Conservation (phyloP, 768 basidiomycete genomes). For the Suillus americanus region DNA sequence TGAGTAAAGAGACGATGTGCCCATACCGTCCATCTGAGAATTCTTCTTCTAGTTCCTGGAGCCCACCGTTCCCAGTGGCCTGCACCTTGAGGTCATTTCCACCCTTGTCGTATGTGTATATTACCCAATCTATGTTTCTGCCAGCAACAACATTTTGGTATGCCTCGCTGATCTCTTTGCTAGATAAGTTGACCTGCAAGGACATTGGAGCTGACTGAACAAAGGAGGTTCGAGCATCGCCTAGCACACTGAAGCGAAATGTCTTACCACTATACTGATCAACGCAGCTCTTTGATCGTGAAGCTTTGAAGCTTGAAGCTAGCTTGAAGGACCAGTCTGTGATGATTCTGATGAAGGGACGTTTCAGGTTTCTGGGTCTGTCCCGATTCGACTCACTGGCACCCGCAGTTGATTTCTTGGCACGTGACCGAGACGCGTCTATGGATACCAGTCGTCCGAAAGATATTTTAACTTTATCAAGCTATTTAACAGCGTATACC, state of each 20-base stretch:
- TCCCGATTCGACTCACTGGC: background rate
- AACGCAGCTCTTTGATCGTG: background rate
- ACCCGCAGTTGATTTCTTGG: conserved; percentile 5
- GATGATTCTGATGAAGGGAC: conserved; percentile 3
- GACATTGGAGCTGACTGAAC: conserved; percentile 51
- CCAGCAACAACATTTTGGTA: conserved; percentile 74
- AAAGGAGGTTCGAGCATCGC: background rate
- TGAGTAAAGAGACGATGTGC: background rate
- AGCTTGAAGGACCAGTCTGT: background rate
- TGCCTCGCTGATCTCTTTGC: conserved; percentile 67
- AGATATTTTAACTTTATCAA: background rate
- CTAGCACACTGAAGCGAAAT: background rate
- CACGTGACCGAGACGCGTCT: conserved; percentile 7
- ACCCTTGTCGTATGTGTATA: conserved; percentile 79
- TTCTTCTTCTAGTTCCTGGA: conserved; percentile 91
- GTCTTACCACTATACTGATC: conserved; percentile 1
- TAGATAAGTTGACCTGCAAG: conserved; percentile 76
- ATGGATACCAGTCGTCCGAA: background rate
- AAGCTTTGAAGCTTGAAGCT: background rate
- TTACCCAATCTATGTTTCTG: conserved; percentile 69
- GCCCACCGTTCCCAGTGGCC: conserved; percentile 78
- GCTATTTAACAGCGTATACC: background rate
- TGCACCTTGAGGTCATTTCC: conserved; percentile 89
- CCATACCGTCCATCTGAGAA: conserved; percentile 89
- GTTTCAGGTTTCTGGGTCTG: conserved; percentile 6